Percentiles rank a stretch among this genome's conserved stretches.
Conservation (phyloP, 192 early-diverging fungal genomes). For the Backusella tuberculispora region DNA sequence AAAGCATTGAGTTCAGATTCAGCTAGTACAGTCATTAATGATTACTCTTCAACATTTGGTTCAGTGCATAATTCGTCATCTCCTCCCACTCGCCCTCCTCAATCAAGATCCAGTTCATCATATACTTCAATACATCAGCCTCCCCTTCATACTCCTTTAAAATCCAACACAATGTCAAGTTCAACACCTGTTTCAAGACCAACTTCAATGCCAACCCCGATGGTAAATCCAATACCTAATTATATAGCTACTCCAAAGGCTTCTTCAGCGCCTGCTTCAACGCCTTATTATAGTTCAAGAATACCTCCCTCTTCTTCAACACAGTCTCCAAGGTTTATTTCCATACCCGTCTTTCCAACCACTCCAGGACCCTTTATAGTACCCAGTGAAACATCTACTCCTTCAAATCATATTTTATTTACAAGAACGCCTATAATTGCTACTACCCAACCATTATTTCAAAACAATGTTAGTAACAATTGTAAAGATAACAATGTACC, state of each 20-base stretch:
- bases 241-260: neutral
- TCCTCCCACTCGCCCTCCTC: neutral
- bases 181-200: neutral
- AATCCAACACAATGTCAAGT: neutral
- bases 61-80: neutral
- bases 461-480: neutral
- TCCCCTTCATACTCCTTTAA: neutral
- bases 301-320: neutral
- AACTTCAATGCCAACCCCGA: neutral
- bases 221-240: neutral
- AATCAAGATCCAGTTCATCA: neutral
- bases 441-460: too few relatives aligned
- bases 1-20: neutral
- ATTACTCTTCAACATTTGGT: neutral
- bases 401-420: neutral
- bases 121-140: neutral
- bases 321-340: neutral
- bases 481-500: neutral
- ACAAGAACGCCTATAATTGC: too few relatives aligned
- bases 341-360: neutral
- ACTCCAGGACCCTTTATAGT: neutral
- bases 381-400: neutral
- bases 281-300: neutral
- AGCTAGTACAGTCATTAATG: too few relatives aligned
- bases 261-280: neutral